Evolutionary conservation across 805 yeast species (phyloP), one percentile per base, ranked within the genome.

Genomic region (Yueomyces sinensis): DNA sequence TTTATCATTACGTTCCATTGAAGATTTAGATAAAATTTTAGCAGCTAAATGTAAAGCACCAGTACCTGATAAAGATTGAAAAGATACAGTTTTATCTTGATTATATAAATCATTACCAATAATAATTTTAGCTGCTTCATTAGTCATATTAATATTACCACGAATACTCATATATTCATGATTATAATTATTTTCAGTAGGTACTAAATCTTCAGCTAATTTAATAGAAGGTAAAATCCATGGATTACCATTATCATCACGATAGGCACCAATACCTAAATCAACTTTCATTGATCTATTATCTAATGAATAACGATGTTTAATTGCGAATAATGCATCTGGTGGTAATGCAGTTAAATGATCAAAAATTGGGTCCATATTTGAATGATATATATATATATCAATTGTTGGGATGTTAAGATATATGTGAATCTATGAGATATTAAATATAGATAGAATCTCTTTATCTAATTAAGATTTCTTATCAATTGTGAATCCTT

Each of bases 11-110:
- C 27, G 34, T 54, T 62, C 46, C 1, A 42, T 42, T 40, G 60
- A 47, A 38, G 61, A 57, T 27, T 48, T 47, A n/a, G 51, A 39
- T 31, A 62, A 35, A 36, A 63, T 60, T 41, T 54, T 61, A n/a
- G 84, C 95, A 22, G 87, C 91, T 47, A 87, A 62, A 50, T 87
- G 96, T 49, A 87, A 65, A 3, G 97, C 94, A 41, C 98, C 98
- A 27, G 98, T 89, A 42, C 98, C 98, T 28, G 94, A 80, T 41
- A 89, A 68, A 38, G 96, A 80, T 62, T 89, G 98, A 13, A 86
- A 68, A 33, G 93, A 74, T 35, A 84, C 80, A 29, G 87, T 70
- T 47, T 94, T 68, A 37, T 70, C 69, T 33, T 72, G 76, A 13
- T 61, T 59, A 30, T 79, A 51, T 3, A 80, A 71, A 33, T 75